A percentile compares a stretch with the other conserved stretches of the same genome.
Conservation (phyloP, 129 eudicot genomes). For the Oenanthe sinensis region DNA sequence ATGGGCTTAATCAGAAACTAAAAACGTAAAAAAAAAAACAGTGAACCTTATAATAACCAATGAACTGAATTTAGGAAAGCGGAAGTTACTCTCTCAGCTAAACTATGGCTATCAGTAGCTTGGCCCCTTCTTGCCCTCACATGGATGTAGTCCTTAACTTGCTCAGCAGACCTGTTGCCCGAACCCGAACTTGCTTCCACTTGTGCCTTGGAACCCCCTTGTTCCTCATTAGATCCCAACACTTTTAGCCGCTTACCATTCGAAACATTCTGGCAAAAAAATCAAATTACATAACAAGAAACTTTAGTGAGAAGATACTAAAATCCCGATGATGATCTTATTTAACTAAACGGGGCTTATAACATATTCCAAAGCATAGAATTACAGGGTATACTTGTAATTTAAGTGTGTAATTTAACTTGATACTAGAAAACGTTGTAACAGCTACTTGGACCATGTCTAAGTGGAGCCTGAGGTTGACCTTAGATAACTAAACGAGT, state of each 20-base stretch:
- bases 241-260: conserved; percentile 82
- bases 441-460: not conserved
- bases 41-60: not conserved
- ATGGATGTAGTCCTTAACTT: conserved; percentile 90
- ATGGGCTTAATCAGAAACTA: conserved; percentile 12
- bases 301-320: not conserved
- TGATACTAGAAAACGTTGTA: not conserved
- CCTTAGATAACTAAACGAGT: not conserved
- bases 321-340: not conserved
- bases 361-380: not conserved
- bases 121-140: conserved; percentile 97
- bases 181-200: conserved; percentile 51
- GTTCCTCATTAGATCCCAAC: conserved; percentile 36
- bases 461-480: not conserved
- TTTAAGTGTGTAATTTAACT: not conserved
- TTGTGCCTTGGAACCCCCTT: conserved; percentile 36
- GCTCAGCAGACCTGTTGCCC: conserved; percentile 43
- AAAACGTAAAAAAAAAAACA: conserved; percentile 11
- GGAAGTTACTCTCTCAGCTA: conserved; percentile 76
- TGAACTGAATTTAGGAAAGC: not conserved
- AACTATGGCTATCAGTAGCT: conserved; percentile 98
- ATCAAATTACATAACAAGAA: not conserved
- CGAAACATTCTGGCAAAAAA: conserved; percentile 34
- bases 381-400: not conserved
- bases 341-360: not conserved